These are phyloP conservation scores for Cylindrodendrum hubeiense DNA, from an alignment of 2,329 filamentous ascomycete genomes.

Conservation along the genomic window DNA sequence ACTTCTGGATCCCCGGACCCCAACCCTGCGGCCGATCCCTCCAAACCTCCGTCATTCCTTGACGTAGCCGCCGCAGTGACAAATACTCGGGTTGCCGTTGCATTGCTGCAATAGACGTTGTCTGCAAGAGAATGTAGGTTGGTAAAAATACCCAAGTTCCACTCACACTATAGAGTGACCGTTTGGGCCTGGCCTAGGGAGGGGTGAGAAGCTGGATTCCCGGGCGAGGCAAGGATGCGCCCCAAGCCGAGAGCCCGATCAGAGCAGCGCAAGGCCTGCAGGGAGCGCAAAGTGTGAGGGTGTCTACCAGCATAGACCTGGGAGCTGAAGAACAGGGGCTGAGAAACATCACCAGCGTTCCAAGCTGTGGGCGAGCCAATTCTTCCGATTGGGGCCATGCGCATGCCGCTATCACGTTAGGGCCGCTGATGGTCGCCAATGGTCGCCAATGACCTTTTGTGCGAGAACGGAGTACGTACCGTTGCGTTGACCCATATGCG, in stretches of 20 bases:
- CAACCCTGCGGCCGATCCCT: slow-evolving; percentile 23
- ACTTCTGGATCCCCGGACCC: slow-evolving; percentile 15
- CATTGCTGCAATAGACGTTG: slow-evolving; percentile 5
- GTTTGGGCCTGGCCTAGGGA: slow-evolving; percentile 2
- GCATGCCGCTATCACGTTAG: slow-evolving; percentile 39
- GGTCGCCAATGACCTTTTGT: slow-evolving; percentile 50
- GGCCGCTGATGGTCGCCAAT: too few species aligned
- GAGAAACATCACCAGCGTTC: slow-evolving; percentile 29
- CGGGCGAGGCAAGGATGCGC: slow-evolving; percentile 3
- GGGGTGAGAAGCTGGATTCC: slow-evolving; percentile 1
- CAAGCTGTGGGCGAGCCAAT: slow-evolving; percentile 41
- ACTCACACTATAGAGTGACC: not conserved
- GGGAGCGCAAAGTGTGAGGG: slow-evolving; percentile 31
- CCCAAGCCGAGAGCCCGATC: slow-evolving; percentile 18
- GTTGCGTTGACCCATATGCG: not conserved
- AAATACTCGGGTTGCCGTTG: not conserved
- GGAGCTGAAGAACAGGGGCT: slow-evolving; percentile 26
- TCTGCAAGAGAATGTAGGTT: not conserved
- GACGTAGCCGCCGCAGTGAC: not conserved
- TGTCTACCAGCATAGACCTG: slow-evolving; percentile 40
- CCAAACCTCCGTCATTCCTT: slow-evolving; percentile 9
- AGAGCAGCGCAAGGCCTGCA: slow-evolving; percentile 28
- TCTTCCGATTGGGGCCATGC: slow-evolving; percentile 48
- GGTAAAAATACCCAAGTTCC: slow-evolving; percentile 2
- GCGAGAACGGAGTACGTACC: slow-evolving; percentile 31